These are phyloP conservation scores for Vicia villosa DNA, from an alignment of 306 rosid genomes.

Conservation along the genomic window DNA sequence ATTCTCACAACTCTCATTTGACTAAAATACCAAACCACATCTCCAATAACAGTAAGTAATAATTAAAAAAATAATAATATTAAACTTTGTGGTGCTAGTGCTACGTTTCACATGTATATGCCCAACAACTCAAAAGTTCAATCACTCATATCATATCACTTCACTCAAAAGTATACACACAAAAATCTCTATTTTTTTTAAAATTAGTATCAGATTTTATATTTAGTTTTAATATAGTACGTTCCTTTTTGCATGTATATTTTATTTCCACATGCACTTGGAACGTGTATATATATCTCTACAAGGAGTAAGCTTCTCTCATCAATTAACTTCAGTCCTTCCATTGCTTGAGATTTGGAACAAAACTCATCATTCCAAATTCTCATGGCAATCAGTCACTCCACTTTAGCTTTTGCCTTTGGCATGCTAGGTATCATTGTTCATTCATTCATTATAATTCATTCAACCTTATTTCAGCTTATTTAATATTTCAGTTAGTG, in stretches of 20 bases:
- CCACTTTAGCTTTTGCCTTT: constrained; percentile 60
- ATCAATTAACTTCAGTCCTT: not conserved
- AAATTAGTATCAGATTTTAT: not conserved
- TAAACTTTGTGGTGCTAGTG: not conserved
- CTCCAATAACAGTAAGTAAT: not conserved
- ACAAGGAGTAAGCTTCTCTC: not conserved
- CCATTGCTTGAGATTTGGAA: not conserved
- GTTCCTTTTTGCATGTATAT: not conserved
- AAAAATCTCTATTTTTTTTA: not conserved
- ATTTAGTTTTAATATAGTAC: not conserved
- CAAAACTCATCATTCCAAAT: too few species aligned
- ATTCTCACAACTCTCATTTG: not conserved
- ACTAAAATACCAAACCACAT: not conserved
- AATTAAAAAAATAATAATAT: not conserved
- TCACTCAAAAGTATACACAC: too few species aligned
- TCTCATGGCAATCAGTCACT: constrained; percentile 48
- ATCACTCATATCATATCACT: too few species aligned
- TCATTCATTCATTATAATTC: not conserved
- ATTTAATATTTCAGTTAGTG: too few species aligned
- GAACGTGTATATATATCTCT: not conserved
- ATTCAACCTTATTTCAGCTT: too few species aligned
- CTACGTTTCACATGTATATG: not conserved
- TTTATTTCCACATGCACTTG: not conserved
- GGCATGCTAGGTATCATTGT: constrained; percentile 69
- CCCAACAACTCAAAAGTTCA: not conserved